Conservation (phyloP, 805 yeast species). For the Wickerhamomyces hampshirensis region DNA sequence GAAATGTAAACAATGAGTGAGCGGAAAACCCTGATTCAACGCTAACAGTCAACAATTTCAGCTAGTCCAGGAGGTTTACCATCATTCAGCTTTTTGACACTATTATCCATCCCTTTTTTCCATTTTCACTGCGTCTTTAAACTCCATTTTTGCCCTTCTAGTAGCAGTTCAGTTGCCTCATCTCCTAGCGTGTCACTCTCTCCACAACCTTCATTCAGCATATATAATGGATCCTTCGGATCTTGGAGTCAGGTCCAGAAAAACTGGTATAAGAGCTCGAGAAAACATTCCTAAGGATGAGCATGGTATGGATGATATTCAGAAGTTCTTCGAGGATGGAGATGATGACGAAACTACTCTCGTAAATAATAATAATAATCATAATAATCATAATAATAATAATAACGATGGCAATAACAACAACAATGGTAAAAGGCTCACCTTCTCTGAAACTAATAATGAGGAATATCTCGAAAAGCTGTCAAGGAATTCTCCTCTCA, state of each 20-base stretch:
- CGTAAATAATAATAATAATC: slow-evolving; percentile 8
- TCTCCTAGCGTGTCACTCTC: no score
- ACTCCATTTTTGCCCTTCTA: no score
- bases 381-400: not conserved
- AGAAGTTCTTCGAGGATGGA: slow-evolving; percentile 65
- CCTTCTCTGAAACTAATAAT: not conserved
- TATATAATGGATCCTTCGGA: slow-evolving; percentile 36
- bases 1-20: not conserved
- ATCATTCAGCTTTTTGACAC: no score
- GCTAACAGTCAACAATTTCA: no score
- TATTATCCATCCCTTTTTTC: no score
- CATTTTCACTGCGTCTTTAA: no score
- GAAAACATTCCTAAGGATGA: slow-evolving; percentile 46
- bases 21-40: no score
- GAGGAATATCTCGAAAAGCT: slow-evolving; percentile 1
- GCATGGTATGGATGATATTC: slow-evolving; percentile 63
- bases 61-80: no score
- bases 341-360: slow-evolving; percentile 3
- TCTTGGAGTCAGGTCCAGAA: slow-evolving; percentile 60
- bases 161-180: no score
- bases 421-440: not conserved
- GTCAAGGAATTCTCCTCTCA: slow-evolving; percentile 11
- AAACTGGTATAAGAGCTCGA: slow-evolving; percentile 53
- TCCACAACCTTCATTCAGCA: no score
- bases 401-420: not conserved